Evolutionary conservation across 768 basidiomycete species (phyloP).

Genomic region (Russula emetica): DNA sequence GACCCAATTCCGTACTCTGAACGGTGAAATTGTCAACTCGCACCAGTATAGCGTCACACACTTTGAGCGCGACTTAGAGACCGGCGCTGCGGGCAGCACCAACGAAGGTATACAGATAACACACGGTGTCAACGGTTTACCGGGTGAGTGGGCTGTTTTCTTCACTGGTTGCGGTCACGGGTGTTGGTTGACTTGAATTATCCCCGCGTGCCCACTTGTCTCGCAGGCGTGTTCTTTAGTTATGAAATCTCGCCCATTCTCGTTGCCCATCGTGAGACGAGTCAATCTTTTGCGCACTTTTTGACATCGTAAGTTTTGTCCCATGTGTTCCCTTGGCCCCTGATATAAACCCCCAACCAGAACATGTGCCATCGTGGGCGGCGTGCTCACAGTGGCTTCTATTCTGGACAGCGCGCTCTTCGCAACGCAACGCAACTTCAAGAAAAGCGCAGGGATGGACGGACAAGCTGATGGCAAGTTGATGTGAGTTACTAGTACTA

Average conservation of each 20-base stretch:
- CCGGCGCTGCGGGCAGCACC: conserved; percentile 56
- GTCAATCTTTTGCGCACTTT: conserved; percentile 97
- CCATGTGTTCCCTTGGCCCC: conserved; percentile 6
- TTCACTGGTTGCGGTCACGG: neutral
- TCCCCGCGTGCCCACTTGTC: neutral
- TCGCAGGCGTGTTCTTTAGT: conserved; percentile 77
- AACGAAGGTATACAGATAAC: conserved; percentile 64
- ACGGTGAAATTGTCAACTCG: conserved; percentile 71
- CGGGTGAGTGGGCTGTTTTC: conserved; percentile 38
- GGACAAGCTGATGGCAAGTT: conserved; percentile 28
- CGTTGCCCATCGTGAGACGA: conserved; percentile 83
- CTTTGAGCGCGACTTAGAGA: conserved; percentile 86
- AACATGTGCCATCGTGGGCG: conserved; percentile 96
- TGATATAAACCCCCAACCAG: conserved; percentile 38
- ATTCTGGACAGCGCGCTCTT: conserved; percentile 85
- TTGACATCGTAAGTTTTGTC: conserved; percentile 75
- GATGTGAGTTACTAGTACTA: conserved; percentile 22
- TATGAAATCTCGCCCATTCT: conserved; percentile 97
- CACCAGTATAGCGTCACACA: conserved; percentile 96
- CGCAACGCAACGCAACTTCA: conserved; percentile 69
- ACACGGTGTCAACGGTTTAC: conserved; percentile 70
- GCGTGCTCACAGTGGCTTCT: conserved; percentile 91
- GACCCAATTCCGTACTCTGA: conserved; percentile 85
- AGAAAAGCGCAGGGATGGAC: conserved; percentile 44
- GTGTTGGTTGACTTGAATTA: neutral